Evolutionary conservation across 805 yeast species (phyloP).

Genomic region (Candida chilensis): DNA sequence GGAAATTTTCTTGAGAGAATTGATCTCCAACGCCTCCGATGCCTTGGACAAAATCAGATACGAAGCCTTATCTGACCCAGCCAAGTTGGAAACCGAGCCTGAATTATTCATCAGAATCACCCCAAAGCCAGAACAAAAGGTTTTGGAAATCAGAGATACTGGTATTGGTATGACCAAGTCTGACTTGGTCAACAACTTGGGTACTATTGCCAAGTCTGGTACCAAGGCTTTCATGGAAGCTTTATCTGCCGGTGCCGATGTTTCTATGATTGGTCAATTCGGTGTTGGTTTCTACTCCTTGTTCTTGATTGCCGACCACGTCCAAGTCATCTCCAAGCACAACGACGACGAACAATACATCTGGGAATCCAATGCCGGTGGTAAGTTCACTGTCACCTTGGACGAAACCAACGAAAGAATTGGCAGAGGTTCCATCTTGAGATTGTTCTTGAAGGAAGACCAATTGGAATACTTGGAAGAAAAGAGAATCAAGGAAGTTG

Average conservation of each 20-base stretch:
- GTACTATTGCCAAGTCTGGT: conserved; percentile 99
- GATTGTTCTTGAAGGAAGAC: conserved; percentile 97
- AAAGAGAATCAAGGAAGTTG: conserved; percentile 98
- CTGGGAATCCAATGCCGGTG: conserved; percentile 99
- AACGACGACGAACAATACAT: conserved; percentile 99
- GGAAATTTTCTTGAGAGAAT: conserved; percentile 98
- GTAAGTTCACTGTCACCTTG: conserved; percentile 92
- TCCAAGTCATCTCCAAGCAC: conserved; percentile 96
- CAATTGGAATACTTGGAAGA: conserved; percentile 99
- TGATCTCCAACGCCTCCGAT: conserved; percentile 98
- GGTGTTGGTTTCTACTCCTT: conserved; percentile 99
- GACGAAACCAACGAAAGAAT: conserved; percentile 83
- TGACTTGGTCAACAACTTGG: conserved; percentile 96
- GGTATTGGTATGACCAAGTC: conserved; percentile 99
- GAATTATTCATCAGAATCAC: conserved; percentile 96
- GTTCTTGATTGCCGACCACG: conserved; percentile 98
- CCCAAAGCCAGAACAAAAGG: conserved; percentile 90
- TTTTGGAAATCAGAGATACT: conserved; percentile 95
- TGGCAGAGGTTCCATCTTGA: conserved; percentile 90
- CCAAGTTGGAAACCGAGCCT: conserved; percentile 89
- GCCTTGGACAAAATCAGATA: conserved; percentile 98
- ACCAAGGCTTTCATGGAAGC: conserved; percentile 99
- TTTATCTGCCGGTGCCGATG: conserved; percentile 98
- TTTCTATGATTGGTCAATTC: conserved; percentile 99
- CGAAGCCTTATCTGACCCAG: conserved; percentile 88